Evolutionary conservation across 1,284 basidiomycete species (phyloP), one percentile per base, ranked within the genome.

Genomic region (Rhodofomes roseus): DNA sequence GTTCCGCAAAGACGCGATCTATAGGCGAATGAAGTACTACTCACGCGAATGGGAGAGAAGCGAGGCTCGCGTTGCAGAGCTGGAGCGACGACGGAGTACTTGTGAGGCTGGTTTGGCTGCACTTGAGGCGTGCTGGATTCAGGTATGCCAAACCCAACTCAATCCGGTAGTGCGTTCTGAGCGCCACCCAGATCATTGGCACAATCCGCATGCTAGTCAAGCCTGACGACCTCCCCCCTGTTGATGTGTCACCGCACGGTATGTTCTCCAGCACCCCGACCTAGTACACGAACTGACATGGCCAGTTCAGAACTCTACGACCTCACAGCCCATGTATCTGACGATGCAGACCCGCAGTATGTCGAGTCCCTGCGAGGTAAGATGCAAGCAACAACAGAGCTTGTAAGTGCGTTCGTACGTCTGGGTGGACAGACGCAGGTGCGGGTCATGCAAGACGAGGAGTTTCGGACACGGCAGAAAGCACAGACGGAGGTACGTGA

Each of bases 21-120:
- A 88, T 73, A 83, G 95, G 53, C 84, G 93, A 63, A 95, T 98
- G 93, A 90, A 85, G 69, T 86, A 95, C 68, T 96, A 96, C 73
- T 87, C 90, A 56, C 85, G 93, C 60, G 89, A 93, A 74, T 82
- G 88, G 70, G 85, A 91, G 67, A 84, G 88, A 54, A 86, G 86
- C 65, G 79, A 85, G 64, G 75, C 77, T 68, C 82, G 84, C 63
- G 86, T 93, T 55, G 81, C 82, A 63, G 86, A 92, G 65, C 73
- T 96, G 48, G 90, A 95, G 73, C 82, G 81, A 65, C 82, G 87
- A 65, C 87, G 88, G 71, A 82, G 78, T 60, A 85, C 85, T 11
- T 89, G 89, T 66, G 90, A 95, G 71, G 89, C 89, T 2, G 87
- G 88, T 56, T 73, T 95, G 59, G 87, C 89, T 53, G 90, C 91